Conservation (phyloP, 306 rosid genomes). For the Gillenia trifoliata region DNA sequence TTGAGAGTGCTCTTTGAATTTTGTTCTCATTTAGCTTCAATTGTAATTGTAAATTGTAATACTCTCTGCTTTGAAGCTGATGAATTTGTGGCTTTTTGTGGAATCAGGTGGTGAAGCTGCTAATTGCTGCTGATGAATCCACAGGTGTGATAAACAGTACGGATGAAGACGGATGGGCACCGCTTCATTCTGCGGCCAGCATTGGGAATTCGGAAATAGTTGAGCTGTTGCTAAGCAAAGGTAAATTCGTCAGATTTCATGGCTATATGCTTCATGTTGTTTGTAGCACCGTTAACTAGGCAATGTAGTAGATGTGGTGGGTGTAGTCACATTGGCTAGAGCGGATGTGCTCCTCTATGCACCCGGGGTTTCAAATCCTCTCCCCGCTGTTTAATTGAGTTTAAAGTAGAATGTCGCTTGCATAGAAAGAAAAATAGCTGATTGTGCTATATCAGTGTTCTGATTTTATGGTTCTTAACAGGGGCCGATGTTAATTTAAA, state of each 20-base stretch:
- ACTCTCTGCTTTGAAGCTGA: background rate
- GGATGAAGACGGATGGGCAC: conserved; percentile 97
- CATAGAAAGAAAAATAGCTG: too few species aligned
- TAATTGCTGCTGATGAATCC: conserved; percentile 47
- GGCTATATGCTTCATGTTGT: background rate
- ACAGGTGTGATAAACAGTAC: conserved; percentile 43
- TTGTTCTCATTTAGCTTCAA: background rate
- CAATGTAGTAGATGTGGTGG: background rate
- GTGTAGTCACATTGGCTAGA: background rate
- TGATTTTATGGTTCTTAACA: conserved; percentile 24
- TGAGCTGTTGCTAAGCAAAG: conserved; percentile 52
- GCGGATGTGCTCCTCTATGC: background rate
- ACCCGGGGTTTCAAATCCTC: background rate
- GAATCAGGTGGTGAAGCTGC: conserved; percentile 53
- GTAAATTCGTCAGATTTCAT: conserved; percentile 19
- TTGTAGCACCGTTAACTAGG: background rate
- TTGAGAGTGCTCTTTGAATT: background rate
- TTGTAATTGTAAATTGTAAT: background rate
- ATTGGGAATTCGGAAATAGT: conserved; percentile 57
- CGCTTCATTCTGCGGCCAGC: conserved; percentile 91
- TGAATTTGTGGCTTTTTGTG: background rate
- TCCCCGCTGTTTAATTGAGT: background rate
- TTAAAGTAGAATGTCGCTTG: background rate
- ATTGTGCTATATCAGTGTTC: background rate
- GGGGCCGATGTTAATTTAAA: conserved; percentile 79